Evolutionary conservation across 164 flowering plant genomes (phyloP), one percentile per base, ranked within the genome.

Genomic region (Magnolia officinalis): DNA sequence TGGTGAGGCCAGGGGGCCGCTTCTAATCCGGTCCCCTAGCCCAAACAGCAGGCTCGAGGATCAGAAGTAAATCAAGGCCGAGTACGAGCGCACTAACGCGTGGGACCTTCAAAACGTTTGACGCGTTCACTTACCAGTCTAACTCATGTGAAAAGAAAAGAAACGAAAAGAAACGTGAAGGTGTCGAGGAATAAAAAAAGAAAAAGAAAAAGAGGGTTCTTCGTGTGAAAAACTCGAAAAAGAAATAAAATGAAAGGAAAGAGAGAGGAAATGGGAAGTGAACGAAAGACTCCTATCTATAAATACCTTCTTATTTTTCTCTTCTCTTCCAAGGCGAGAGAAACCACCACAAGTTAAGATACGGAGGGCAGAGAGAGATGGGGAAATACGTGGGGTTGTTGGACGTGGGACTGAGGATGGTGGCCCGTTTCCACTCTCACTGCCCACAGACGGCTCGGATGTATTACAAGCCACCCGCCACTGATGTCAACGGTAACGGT

Each of bases 391-490:
- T 71, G 26, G 73, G 51, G 31, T 20, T 71, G 14, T 50, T 71
- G 29, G 73, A 71, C 31, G 21, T 51, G 5, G 73, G 73, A 0
- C 61, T 51, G 61, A 71, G 73, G n/a, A 71, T 71, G 16, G 73
- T 52, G 61, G 73, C 73, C 31, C 73, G 73, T 5, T 71, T 71
- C 73, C 73, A 71, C 61, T 71, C 73, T 24, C 73, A 71, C 24
- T 71, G 73, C 63, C 73, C 73, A 13, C 73, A 71, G 26, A 71
- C 73, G 61, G 73, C 73, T 24, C 73, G 73, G 18, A 71, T 71
- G 73, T 51, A 71, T 37, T 71, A 71, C 63, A 71, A 71, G 73
- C 73, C 73, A n/a, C 73, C 73, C 50, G 29, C 50, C 6, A 50
- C 63, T 6, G 63, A 71, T 2, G 73, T 19, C 59, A 52, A 21